These are phyloP conservation scores for Agrocybe pediades DNA, from an alignment of 768 basidiomycete genomes.

Conservation along the genomic window DNA sequence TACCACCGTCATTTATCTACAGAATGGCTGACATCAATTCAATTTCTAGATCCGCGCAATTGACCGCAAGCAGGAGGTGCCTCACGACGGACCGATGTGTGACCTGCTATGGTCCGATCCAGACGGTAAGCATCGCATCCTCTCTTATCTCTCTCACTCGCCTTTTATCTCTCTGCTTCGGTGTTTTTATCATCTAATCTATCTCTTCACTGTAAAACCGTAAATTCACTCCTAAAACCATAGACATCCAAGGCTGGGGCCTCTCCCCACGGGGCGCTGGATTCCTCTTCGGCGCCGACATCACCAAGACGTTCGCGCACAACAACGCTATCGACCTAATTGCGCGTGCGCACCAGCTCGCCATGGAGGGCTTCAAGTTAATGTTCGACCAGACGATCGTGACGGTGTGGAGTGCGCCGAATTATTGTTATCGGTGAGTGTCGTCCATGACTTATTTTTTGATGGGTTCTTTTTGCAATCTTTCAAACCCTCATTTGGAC, in stretches of 20 bases:
- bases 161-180: neutral
- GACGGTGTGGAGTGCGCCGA: constrained; percentile 98
- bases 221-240: neutral
- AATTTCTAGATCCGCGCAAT: constrained; percentile 97
- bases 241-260: constrained; percentile 94
- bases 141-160: neutral
- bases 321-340: constrained; percentile 93
- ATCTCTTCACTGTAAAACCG: neutral
- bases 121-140: constrained; percentile 73
- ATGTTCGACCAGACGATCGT: constrained; percentile 97
- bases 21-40: too few species aligned
- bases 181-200: neutral
- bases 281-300: constrained; percentile 91
- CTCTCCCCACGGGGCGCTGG: constrained; percentile 97
- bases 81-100: constrained; percentile 98
- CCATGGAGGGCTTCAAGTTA: constrained; percentile 96
- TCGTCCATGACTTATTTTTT: neutral
- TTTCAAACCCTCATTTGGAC: too few species aligned
- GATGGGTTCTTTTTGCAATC: neutral
- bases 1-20: too few species aligned
- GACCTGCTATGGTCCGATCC: constrained; percentile 99
- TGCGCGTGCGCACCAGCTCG: constrained; percentile 95
- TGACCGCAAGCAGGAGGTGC: constrained; percentile 96
- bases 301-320: constrained; percentile 88
- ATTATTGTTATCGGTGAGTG: constrained; percentile 94